Conservation (phyloP, 805 yeast genomes). For the Debaryomyces castellii region DNA sequence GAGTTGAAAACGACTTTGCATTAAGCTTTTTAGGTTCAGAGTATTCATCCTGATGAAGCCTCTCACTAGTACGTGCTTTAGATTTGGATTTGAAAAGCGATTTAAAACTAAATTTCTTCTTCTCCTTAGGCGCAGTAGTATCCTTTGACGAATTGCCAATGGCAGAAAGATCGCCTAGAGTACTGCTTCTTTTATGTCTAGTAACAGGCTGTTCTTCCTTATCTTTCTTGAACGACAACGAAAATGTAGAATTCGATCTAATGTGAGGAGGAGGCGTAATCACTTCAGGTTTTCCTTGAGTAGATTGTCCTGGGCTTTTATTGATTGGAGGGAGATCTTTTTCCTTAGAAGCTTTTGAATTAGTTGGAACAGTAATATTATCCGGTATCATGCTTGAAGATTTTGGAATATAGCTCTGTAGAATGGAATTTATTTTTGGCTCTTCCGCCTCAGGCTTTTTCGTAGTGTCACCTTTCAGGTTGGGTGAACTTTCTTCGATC, state of each 20-base stretch:
- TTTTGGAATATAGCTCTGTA: background rate
- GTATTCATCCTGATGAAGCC: slow-evolving; percentile 4
- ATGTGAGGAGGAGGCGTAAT: slow-evolving; percentile 14
- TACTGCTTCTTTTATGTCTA: slow-evolving; percentile 10
- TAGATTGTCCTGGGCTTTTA: background rate
- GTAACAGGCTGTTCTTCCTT: slow-evolving; percentile 8
- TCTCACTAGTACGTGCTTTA: slow-evolving; percentile 22
- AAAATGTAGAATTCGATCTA: slow-evolving; percentile 21
- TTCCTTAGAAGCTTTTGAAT: background rate
- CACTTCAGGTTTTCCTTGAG: background rate
- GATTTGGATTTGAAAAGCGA: slow-evolving; percentile 38
- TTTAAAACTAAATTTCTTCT: slow-evolving; percentile 38
- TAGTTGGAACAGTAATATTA: background rate
- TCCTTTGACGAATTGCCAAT: background rate
- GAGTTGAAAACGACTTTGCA: slow-evolving; percentile 29
- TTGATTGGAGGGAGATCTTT: background rate
- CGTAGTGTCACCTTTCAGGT: background rate
- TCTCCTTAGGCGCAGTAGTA: slow-evolving; percentile 9
- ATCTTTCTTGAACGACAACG: slow-evolving; percentile 10
- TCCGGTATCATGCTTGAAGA: slow-evolving; percentile 4
- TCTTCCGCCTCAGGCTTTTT: background rate
- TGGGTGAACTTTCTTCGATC: background rate
- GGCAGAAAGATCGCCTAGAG: slow-evolving; percentile 14
- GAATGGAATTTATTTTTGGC: background rate
- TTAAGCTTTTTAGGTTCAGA: slow-evolving; percentile 13